These are phyloP conservation scores for Bombardia bombarda DNA, from an alignment of 495 filamentous ascomycete genomes.

Conservation along the genomic window DNA sequence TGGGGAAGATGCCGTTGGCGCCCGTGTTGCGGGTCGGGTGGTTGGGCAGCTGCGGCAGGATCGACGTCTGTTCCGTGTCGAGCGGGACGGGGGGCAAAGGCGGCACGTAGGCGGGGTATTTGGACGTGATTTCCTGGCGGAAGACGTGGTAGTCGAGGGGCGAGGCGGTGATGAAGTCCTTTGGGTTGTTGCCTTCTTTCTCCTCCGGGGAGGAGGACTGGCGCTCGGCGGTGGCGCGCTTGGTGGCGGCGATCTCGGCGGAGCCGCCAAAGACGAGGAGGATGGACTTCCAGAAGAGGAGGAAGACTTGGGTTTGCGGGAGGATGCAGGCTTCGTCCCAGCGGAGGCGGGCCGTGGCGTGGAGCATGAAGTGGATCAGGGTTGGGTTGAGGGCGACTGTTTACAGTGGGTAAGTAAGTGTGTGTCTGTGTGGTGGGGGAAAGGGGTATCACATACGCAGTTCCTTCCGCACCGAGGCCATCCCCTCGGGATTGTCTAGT, in stretches of 20 bases:
- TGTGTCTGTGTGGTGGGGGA: too few relatives aligned
- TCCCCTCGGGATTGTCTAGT: slow-evolving; percentile 37
- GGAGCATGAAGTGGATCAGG: slow-evolving; percentile 64
- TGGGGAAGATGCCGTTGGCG: slow-evolving; percentile 39
- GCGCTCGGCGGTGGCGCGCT: slow-evolving; percentile 54
- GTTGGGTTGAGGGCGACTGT: slow-evolving; percentile 54
- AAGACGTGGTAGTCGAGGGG: slow-evolving; percentile 95
- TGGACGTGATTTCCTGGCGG: slow-evolving; percentile 95
- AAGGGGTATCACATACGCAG: too few relatives aligned
- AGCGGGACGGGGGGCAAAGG: slow-evolving; percentile 77
- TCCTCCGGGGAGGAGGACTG: slow-evolving; percentile 29
- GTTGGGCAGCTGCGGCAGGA: slow-evolving; percentile 76
- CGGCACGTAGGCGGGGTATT: slow-evolving; percentile 93
- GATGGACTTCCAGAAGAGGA: slow-evolving; percentile 86
- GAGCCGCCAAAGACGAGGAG: slow-evolving; percentile 77
- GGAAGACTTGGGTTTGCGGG: slow-evolving; percentile 45
- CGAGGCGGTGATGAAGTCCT: slow-evolving; percentile 72
- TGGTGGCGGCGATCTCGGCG: slow-evolving; percentile 61
- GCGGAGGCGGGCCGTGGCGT: slow-evolving; percentile 65
- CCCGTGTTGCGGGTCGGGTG: slow-evolving; percentile 49
- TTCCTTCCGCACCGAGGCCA: slow-evolving; percentile 28
- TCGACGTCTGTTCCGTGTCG: slow-evolving; percentile 81
- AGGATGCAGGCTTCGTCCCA: slow-evolving; percentile 66
- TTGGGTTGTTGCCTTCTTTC: too few relatives aligned
- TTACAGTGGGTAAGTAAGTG: too few relatives aligned